Evolutionary conservation across 2,329 filamentous ascomycete genomes (phyloP).

Genomic region (Fusarium chlamydosporum): DNA sequence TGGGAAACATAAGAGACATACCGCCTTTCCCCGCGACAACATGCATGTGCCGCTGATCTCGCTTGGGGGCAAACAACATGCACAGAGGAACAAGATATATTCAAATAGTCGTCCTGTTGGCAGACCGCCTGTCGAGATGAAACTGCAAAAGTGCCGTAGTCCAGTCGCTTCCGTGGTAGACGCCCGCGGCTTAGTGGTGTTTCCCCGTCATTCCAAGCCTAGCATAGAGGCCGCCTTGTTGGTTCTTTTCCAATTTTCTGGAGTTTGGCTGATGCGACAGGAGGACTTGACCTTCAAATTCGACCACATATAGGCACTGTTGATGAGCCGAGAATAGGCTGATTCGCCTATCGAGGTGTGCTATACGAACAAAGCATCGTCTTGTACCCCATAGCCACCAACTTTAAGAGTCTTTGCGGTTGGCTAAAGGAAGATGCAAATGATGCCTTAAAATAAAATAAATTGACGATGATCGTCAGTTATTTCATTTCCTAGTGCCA

Average conservation of each 20-base stretch:
- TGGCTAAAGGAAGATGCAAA: background rate
- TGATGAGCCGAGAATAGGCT: background rate
- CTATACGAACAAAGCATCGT: background rate
- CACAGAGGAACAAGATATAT: background rate
- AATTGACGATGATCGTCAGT: conserved; percentile 14
- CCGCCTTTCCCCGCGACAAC: background rate
- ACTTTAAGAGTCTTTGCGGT: background rate
- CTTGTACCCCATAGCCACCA: background rate
- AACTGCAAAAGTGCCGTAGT: background rate
- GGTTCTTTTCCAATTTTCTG: background rate
- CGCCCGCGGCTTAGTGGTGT: background rate
- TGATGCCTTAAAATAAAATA: background rate
- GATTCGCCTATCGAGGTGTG: background rate
- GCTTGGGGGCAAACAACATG: background rate
- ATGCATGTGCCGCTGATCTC: conserved; percentile 2
- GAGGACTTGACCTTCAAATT: background rate
- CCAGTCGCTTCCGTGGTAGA: background rate
- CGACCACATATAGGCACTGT: background rate
- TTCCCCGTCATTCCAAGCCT: background rate
- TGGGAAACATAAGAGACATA: background rate
- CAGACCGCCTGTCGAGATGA: background rate
- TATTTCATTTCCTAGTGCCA: conserved; percentile 16
- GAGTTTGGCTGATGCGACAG: background rate
- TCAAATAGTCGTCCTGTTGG: background rate
- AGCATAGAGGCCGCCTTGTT: background rate